These are phyloP conservation scores for Pseudogymnoascus sp. DNA, from an alignment of 2,329 filamentous ascomycete genomes.

Conservation along the genomic window DNA sequence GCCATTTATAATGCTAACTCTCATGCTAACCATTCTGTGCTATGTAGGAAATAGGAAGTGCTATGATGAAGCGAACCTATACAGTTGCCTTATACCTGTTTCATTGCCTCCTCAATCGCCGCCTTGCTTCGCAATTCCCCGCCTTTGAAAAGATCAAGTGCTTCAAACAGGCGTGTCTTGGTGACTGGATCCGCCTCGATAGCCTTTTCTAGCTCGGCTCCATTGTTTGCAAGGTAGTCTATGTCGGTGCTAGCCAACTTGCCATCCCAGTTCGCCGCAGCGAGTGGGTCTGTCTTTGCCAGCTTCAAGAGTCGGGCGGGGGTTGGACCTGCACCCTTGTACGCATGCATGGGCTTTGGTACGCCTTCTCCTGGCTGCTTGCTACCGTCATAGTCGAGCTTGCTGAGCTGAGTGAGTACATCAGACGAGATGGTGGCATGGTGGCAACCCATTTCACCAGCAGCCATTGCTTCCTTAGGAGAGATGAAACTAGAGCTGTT, in stretches of 20 bases:
- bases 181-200: constrained; percentile 37
- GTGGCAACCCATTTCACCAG: constrained; percentile 42
- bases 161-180: constrained; percentile 34
- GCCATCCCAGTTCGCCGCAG: constrained; percentile 34
- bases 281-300: constrained; percentile 36
- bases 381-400: constrained; percentile 33
- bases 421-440: constrained; percentile 40
- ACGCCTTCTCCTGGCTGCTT: constrained; percentile 36
- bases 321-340: constrained; percentile 32
- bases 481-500: constrained; percentile 35
- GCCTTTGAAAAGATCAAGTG: constrained; percentile 37
- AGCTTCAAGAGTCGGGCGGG: constrained; percentile 34
- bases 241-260: constrained; percentile 36
- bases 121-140: constrained; percentile 35
- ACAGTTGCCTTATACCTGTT: constrained; percentile 19
- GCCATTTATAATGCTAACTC: not conserved
- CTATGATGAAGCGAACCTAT: not conserved
- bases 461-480: constrained; percentile 40
- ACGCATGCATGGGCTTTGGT: constrained; percentile 37
- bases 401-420: constrained; percentile 35
- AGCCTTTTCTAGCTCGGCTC: constrained; percentile 38
- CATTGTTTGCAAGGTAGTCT: constrained; percentile 43
- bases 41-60: not conserved
- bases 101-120: constrained; percentile 33
- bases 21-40: not conserved